Evolutionary conservation across 768 basidiomycete genomes (phyloP), one percentile per base, ranked within the genome.

Genomic region (Hygrophoropsis aurantiaca): DNA sequence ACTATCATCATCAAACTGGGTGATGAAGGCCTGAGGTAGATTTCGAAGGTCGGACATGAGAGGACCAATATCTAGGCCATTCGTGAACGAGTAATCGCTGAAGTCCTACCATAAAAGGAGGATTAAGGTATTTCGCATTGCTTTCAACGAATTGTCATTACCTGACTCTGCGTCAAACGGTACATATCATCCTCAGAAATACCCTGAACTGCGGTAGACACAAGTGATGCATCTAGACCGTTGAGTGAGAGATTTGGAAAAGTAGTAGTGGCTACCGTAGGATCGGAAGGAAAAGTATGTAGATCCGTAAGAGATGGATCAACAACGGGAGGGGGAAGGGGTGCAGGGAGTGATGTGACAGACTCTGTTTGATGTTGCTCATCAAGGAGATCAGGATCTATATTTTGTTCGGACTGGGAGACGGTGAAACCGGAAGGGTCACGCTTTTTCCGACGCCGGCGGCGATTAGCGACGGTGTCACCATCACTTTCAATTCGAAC

Each of bases 401-500:
- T 27, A 18, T 4, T 43, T 26, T 51, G 49, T 3, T 51, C 42
- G 20, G 46, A 43, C 21, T 46, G 11, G 1, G 44, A 51, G 18
- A 47, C 52, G 33, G 33, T 34, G 8, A 40, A 33, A 41, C 46
- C 3, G 7, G 51, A 13, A 15, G 26, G 11, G 23, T 46, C 42
- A 27, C 39, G 47, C 42, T 40, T 43, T 47, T 44, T 61, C 25
- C 62, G 50, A 34, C 62, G 61, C 11, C 50, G 62, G 32, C 47
- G 53, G 25, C 47, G 64, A 18, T 67, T 51, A 7, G 59, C 53
- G 32, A 48, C 46, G 40, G 55, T 54, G 32, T 58, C 64, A 35
- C 42, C 8, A 13, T 69, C 61, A 10, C 61, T 58, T 19, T 69
- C 73, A 33, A 72, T 67, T 36, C 50, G 66, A 19, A 59, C 50